These are phyloP conservation scores for Amanita rubescens DNA, from an alignment of 768 basidiomycete genomes.

Conservation along the genomic window DNA sequence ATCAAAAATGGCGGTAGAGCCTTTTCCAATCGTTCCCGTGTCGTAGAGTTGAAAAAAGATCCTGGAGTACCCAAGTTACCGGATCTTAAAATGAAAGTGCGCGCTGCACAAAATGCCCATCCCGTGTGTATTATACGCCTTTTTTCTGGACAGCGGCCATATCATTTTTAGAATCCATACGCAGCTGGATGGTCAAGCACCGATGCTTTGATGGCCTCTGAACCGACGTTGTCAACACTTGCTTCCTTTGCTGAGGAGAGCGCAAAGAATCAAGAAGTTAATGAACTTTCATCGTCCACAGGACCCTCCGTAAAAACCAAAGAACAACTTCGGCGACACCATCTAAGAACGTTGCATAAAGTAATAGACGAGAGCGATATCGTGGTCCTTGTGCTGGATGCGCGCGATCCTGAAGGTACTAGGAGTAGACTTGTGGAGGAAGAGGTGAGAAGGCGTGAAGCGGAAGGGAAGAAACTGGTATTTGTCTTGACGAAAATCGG, in stretches of 20 bases:
- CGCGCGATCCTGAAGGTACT: slow-evolving; percentile 92
- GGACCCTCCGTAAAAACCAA: slow-evolving; percentile 38
- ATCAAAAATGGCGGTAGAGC: not conserved
- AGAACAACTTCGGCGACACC: slow-evolving; percentile 65
- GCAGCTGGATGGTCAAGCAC: slow-evolving; percentile 29
- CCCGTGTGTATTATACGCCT: slow-evolving; percentile 23
- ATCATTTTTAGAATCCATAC: slow-evolving; percentile 8
- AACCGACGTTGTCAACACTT: slow-evolving; percentile 59
- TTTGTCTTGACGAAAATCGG: slow-evolving; percentile 98
- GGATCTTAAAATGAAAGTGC: slow-evolving; percentile 50
- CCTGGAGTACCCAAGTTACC: slow-evolving; percentile 83
- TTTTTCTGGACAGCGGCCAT: not conserved
- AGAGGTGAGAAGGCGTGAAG: slow-evolving; percentile 79
- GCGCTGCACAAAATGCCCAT: slow-evolving; percentile 40
- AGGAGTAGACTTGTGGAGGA: slow-evolving; percentile 90
- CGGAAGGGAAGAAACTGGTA: slow-evolving; percentile 86
- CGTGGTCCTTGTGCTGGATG: slow-evolving; percentile 84
- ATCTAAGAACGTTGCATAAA: slow-evolving; percentile 76
- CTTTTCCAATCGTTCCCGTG: not conserved
- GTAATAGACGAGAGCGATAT: slow-evolving; percentile 94
- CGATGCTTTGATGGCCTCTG: slow-evolving; percentile 67
- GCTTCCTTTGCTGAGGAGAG: slow-evolving; percentile 40
- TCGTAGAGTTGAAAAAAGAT: slow-evolving; percentile 77
- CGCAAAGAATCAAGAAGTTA: slow-evolving; percentile 6
- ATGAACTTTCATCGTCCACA: not conserved